These are phyloP conservation scores for Backusella liffmaniae DNA, from an alignment of 192 early-diverging fungal genomes.

Conservation along the genomic window DNA sequence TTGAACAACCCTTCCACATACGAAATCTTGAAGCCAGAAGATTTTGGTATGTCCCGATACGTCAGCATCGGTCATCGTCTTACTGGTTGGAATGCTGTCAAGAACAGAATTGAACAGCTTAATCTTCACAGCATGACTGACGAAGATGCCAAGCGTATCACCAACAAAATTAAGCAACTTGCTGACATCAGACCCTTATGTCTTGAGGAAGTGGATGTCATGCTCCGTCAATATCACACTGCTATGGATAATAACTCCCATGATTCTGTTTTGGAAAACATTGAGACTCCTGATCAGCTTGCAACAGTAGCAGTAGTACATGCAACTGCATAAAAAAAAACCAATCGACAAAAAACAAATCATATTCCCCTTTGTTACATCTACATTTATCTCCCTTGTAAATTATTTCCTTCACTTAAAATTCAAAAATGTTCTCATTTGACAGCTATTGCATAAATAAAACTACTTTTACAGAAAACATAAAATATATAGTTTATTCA, in stretches of 20 bases:
- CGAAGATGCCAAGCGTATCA: conserved; percentile 89
- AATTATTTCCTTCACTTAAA: background rate
- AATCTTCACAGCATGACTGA: conserved; percentile 72
- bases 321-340: conserved; percentile 8
- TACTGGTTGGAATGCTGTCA: conserved; percentile 99
- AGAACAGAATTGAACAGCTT: conserved; percentile 95
- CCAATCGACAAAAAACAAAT: background rate
- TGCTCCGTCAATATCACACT: conserved; percentile 74
- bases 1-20: conserved; percentile 98
- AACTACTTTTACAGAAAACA: conserved; percentile 1
- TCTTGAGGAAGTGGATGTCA: conserved; percentile 90
- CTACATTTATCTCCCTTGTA: conserved; percentile 2
- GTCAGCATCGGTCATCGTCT: conserved; percentile 96
- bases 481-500: background rate
- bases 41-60: conserved; percentile 98
- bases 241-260: conserved; percentile 63
- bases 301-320: conserved; percentile 1
- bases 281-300: conserved; percentile 54
- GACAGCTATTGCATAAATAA: conserved; percentile 8
- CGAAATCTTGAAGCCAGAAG: conserved; percentile 96
- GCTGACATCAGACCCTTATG: conserved; percentile 91
- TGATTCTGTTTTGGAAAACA: conserved; percentile 43
- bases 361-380: conserved; percentile 3
- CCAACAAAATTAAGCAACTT: conserved; percentile 90
- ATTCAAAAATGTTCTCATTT: conserved; percentile 1